Base-by-base conservation (phyloP, 139 green algal species). In the Yamagishiella unicocca region DNA sequence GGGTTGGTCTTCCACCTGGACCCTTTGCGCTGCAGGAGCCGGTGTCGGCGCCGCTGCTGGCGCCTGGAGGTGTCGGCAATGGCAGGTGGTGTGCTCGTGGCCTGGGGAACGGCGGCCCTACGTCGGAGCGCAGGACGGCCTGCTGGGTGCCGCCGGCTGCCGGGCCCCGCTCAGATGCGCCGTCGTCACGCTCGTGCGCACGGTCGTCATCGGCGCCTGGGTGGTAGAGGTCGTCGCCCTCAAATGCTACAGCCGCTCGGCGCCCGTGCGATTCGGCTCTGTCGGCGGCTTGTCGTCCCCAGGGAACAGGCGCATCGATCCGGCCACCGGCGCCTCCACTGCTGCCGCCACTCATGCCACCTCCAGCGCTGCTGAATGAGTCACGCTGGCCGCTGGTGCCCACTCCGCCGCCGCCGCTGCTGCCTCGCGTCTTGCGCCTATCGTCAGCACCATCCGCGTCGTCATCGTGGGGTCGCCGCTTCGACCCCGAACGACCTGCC, bases 341-440 rank as follows among this genome's bases (percentile, higher is more conserved):
- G 72, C 42, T 46, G 74, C 43, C n/a, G 73, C 74, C 19, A 46
- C 74, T 82, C 10, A n/a, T n/a, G n/a, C n/a, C 46, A 35, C 31
- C 45, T 31, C 46, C 74, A 45, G 27, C 42, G 43, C 24, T 14
- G 25, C 43, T 43, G 45, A 7, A 17, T 40, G 42, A n/a, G 42
- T 17, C 17, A 10, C 67, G n/a, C n/a, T n/a, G n/a, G n/a, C n/a
- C 31, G 14, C 67, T 19, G 67, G 9, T 35, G 42, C 27, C 72
- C 2, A 29, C 31, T 17, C 66, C 66, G 37, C 17, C 27, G n/a
- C 45, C 45, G 42, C 72, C 45, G 72, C 43, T 80, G 64, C 66
- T 45, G 66, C 66, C 37, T 33, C 37, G 66, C 66, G 66, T 74
- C 31, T 74, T 74, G 31, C 66, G 66, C 33, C 66, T 45, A 35